These are phyloP conservation scores for Monascus ruber DNA, from an alignment of 2,329 filamentous ascomycete genomes.

Conservation along the genomic window DNA sequence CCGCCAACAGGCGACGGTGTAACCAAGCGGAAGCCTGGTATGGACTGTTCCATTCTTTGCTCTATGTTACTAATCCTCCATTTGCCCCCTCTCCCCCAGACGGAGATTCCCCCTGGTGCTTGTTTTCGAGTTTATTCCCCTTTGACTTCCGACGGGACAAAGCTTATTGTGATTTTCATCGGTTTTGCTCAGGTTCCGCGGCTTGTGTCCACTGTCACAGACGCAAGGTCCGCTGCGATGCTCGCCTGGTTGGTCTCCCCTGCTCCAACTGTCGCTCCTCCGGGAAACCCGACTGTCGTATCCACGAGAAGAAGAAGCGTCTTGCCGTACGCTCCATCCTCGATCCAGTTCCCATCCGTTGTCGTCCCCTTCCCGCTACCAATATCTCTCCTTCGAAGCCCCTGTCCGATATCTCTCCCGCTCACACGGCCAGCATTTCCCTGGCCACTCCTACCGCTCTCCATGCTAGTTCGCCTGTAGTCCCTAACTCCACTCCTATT, in stretches of 20 bases:
- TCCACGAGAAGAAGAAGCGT: slow-evolving; percentile 42
- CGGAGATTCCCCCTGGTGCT: too few species aligned
- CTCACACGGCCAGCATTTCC: slow-evolving; percentile 9
- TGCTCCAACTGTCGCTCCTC: slow-evolving; percentile 39
- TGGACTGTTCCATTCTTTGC: slow-evolving; percentile 2
- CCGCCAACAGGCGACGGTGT: slow-evolving; percentile 23
- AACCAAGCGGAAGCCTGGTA: slow-evolving; percentile 30
- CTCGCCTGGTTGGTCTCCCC: slow-evolving; percentile 35
- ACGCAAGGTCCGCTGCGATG: slow-evolving; percentile 42
- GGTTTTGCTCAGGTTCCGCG: slow-evolving; percentile 19
- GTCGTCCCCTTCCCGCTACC: slow-evolving; percentile 22
- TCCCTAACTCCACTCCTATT: slow-evolving; percentile 2
- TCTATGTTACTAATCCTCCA: neutral
- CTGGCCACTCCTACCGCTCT: slow-evolving; percentile 18
- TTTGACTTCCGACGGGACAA: too few species aligned
- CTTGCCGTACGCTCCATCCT: slow-evolving; percentile 30
- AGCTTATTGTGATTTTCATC: neutral
- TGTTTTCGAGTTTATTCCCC: too few species aligned
- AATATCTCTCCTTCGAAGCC: slow-evolving; percentile 11
- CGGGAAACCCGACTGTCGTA: slow-evolving; percentile 31
- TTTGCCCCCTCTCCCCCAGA: neutral
- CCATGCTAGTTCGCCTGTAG: slow-evolving; percentile 10
- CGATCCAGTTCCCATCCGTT: slow-evolving; percentile 37
- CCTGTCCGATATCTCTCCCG: slow-evolving; percentile 10
- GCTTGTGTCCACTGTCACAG: slow-evolving; percentile 41